Conservation (phyloP, 208 protist species). For the Acanthamoeba culbertsoni region DNA sequence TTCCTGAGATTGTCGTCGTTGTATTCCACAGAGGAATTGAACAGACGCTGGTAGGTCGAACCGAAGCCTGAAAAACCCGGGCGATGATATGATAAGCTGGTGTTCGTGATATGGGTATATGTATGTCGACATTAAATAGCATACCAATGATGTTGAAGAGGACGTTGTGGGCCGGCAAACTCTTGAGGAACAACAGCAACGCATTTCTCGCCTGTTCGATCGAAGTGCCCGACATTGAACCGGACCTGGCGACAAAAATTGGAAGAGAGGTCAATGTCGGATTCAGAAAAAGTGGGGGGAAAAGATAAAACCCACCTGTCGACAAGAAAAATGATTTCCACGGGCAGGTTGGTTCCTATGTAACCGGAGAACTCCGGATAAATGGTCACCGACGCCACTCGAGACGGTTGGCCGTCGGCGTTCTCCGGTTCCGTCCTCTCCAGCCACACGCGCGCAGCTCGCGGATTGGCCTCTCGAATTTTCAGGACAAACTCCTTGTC, state of each 20-base stretch:
- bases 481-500: background rate
- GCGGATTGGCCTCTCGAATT: background rate
- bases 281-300: background rate
- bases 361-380: background rate
- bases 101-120: no score
- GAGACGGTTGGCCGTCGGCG: background rate
- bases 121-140: background rate
- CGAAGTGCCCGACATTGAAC: background rate
- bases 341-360: background rate
- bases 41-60: background rate
- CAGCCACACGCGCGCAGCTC: background rate
- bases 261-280: background rate
- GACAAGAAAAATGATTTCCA: background rate
- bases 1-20: background rate
- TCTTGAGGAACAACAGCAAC: slow-evolving; percentile 57
- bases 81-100: background rate
- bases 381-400: background rate
- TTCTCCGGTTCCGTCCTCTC: background rate
- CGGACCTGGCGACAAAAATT: slow-evolving; percentile 57
- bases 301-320: background rate
- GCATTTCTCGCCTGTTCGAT: slow-evolving; percentile 50
- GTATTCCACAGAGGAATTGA: background rate
- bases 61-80: slow-evolving; percentile 9
- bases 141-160: slow-evolving; percentile 63
- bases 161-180: background rate